These are phyloP conservation scores for Paecilomyces sp. DNA, from an alignment of 2,329 filamentous ascomycete genomes.

Conservation along the genomic window DNA sequence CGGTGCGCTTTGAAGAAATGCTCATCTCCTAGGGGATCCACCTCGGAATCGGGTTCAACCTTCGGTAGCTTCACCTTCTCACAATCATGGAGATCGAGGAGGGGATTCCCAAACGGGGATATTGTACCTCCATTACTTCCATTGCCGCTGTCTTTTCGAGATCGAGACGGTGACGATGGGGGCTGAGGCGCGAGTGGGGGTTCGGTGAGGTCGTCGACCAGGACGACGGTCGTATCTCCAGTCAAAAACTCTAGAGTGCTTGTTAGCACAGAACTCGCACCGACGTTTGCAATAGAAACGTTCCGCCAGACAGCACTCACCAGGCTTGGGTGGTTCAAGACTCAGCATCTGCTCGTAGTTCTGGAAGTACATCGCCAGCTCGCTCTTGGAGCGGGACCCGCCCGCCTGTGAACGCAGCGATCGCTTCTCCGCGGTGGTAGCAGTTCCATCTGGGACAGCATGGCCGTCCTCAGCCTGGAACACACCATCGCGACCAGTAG, in stretches of 20 bases:
- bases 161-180: conserved; percentile 3
- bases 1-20: conserved; percentile 53
- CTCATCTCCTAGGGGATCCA: conserved; percentile 51
- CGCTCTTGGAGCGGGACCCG: conserved; percentile 79
- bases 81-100: conserved; percentile 30
- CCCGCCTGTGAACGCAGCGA: conserved; percentile 80
- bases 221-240: conserved; percentile 63
- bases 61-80: conserved; percentile 38
- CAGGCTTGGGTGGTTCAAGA: conserved; percentile 69
- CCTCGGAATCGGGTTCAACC: conserved; percentile 20
- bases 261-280: conserved; percentile 3
- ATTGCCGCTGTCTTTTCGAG: conserved; percentile 1
- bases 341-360: conserved; percentile 94
- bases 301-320: conserved; percentile 41
- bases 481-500: not conserved
- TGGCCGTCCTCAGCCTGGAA: conserved; percentile 1
- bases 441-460: conserved; percentile 1
- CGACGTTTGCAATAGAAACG: not conserved
- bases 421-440: conserved; percentile 48
- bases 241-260: conserved; percentile 59
- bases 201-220: conserved; percentile 53
- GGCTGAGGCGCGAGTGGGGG: conserved; percentile 18
- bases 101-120: conserved; percentile 28
- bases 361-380: conserved; percentile 81
- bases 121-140: conserved; percentile 8